Conservation (phyloP, 1,284 basidiomycete species). For the Phlebopus sp. region DNA sequence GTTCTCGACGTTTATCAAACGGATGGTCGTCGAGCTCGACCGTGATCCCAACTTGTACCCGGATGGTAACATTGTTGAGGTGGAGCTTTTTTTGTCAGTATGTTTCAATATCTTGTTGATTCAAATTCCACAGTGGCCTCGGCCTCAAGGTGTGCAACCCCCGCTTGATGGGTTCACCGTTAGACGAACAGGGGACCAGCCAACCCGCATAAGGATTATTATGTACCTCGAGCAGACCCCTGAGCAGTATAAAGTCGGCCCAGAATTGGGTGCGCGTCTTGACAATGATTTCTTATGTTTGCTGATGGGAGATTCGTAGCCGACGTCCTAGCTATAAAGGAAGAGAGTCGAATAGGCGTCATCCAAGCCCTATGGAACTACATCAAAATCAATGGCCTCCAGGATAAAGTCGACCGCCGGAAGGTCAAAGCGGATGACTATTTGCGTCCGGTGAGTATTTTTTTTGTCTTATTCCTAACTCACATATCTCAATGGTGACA, state of each 20-base stretch:
- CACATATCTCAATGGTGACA: conserved; percentile 26
- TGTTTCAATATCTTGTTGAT: neutral
- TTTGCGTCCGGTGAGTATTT: conserved; percentile 54
- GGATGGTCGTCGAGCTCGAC: conserved; percentile 84
- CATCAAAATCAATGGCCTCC: conserved; percentile 82
- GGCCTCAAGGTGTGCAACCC: conserved; percentile 53
- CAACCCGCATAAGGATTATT: conserved; percentile 76
- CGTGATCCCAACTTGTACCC: conserved; percentile 81
- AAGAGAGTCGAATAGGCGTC: conserved; percentile 82
- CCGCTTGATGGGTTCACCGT: conserved; percentile 88
- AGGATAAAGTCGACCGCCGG: conserved; percentile 87
- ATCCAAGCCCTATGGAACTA: conserved; percentile 91
- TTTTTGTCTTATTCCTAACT: neutral
- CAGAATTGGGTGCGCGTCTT: conserved; percentile 62
- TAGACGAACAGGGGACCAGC: conserved; percentile 76
- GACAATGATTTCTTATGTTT: neutral
- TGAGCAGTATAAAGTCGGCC: conserved; percentile 80
- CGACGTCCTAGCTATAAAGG: conserved; percentile 75
- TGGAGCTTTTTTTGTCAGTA: conserved; percentile 25
- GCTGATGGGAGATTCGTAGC: conserved; percentile 33
- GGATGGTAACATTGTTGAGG: conserved; percentile 79
- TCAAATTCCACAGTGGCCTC: conserved; percentile 59
- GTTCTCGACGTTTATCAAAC: conserved; percentile 85
- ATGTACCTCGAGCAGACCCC: conserved; percentile 86
- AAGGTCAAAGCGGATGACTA: conserved; percentile 76